Percentiles rank a stretch among this genome's conserved stretches.
Evolutionary conservation across 306 rosid species (phyloP).

Genomic region (Casuarina glauca): DNA sequence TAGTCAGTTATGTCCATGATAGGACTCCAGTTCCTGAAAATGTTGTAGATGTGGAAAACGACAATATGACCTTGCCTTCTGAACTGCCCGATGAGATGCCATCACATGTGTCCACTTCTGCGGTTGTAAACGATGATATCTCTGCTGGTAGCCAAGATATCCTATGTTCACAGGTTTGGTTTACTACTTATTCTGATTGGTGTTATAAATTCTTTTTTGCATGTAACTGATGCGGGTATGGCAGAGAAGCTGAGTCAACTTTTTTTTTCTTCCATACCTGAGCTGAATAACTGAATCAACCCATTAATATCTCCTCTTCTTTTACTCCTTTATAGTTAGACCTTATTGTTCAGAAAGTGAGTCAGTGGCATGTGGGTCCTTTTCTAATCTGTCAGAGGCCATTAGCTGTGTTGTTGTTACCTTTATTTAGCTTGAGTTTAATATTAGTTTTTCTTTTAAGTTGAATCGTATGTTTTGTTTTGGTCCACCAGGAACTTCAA

Average conservation of each 20-base stretch:
- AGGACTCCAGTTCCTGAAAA: constrained; percentile 34
- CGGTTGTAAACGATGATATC: constrained; percentile 25
- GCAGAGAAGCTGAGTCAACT: neutral
- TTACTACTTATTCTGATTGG: constrained; percentile 20
- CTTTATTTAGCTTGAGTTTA: neutral
- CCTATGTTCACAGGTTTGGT: constrained; percentile 54
- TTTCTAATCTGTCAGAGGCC: neutral
- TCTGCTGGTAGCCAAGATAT: constrained; percentile 33
- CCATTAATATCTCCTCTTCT: neutral
- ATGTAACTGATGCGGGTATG: neutral
- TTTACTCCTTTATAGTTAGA: neutral
- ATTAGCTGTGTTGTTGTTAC: neutral
- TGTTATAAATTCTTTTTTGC: neutral
- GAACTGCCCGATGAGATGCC: constrained; percentile 39
- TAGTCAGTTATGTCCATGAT: constrained; percentile 28
- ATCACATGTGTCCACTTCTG: constrained; percentile 40
- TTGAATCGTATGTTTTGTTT: neutral
- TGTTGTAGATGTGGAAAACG: constrained; percentile 28
- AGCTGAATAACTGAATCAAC: neutral
- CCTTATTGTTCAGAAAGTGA: neutral
- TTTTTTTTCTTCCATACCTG: neutral
- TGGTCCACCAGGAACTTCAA: neutral
- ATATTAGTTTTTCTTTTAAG: neutral
- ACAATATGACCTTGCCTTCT: constrained; percentile 27
- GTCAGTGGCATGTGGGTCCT: neutral